A percentile compares a stretch with the other conserved stretches of the same genome.
phyloP scores from a whole-genome alignment of 2,329 filamentous ascomycete genomes.

The Hortaea sp. region DNA sequence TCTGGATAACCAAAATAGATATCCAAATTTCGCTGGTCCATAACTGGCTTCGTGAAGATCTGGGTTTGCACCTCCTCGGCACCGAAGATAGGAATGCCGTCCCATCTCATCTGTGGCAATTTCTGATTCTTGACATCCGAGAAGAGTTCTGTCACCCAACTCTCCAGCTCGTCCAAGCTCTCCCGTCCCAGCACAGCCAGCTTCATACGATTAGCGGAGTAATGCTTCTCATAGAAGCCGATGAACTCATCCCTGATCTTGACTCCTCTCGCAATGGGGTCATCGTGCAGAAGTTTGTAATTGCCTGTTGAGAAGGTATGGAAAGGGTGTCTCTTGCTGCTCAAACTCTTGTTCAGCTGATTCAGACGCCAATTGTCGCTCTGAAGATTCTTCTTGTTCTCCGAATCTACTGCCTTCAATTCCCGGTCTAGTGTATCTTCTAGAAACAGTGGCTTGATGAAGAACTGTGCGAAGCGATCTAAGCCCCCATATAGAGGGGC shows the following conservation, averaged over 20 bases:
- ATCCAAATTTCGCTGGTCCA: slow-evolving; percentile 71
- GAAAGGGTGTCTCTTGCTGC: slow-evolving; percentile 78
- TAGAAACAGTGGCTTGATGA: slow-evolving; percentile 78
- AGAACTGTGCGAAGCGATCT: slow-evolving; percentile 90
- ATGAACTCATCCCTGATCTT: slow-evolving; percentile 88
- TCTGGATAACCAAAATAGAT: slow-evolving; percentile 79
- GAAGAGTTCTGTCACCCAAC: slow-evolving; percentile 78
- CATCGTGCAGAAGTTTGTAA: slow-evolving; percentile 72
- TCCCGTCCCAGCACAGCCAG: slow-evolving; percentile 77
- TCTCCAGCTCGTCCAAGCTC: slow-evolving; percentile 67
- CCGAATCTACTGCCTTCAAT: slow-evolving; percentile 79
- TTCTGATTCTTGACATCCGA: slow-evolving; percentile 73
- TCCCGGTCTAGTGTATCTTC: slow-evolving; percentile 78
- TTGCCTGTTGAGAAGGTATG: slow-evolving; percentile 90
- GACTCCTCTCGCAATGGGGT: slow-evolving; percentile 67
- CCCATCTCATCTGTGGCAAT: slow-evolving; percentile 58
- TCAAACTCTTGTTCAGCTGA: slow-evolving; percentile 80
- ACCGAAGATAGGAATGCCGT: slow-evolving; percentile 50
- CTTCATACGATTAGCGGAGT: slow-evolving; percentile 92
- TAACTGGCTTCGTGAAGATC: slow-evolving; percentile 82
- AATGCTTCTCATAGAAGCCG: slow-evolving; percentile 78
- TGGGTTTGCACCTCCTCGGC: slow-evolving; percentile 56
- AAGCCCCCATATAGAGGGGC: slow-evolving; percentile 71
- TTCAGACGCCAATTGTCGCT: slow-evolving; percentile 80
- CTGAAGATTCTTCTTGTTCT: slow-evolving; percentile 96